A percentile compares a stretch with the other conserved stretches of the same genome.
These are phyloP conservation scores for Trametes cubensis DNA, from an alignment of 768 basidiomycete genomes.

Conservation along the genomic window DNA sequence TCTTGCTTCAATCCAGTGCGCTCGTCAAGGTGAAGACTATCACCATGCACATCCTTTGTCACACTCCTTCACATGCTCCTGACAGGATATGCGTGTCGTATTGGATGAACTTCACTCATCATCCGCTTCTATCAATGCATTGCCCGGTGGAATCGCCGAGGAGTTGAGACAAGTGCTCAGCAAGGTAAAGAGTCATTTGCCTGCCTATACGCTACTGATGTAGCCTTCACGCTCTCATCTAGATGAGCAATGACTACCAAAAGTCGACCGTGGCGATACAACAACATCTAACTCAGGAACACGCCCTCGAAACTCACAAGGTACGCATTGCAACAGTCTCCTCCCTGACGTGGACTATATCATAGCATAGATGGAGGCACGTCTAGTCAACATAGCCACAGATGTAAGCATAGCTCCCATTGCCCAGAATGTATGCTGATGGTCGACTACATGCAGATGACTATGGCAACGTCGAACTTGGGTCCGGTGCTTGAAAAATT, in stretches of 20 bases:
- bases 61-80: background rate
- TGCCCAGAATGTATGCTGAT: too few relatives aligned
- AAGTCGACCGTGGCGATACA: too few relatives aligned
- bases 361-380: too few relatives aligned
- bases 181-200: constrained; percentile 1
- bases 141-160: background rate
- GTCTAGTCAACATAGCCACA: too few relatives aligned
- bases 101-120: constrained; percentile 16
- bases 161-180: constrained; percentile 2
- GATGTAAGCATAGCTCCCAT: background rate
- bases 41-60: background rate
- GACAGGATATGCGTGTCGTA: constrained; percentile 16
- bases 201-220: too few relatives aligned
- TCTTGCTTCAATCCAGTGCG: constrained; percentile 36
- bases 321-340: too few relatives aligned
- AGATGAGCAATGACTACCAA: too few relatives aligned
- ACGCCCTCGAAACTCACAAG: too few relatives aligned
- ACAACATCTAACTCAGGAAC: too few relatives aligned
- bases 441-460: background rate
- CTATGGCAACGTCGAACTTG: background rate
- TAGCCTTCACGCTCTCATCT: too few relatives aligned
- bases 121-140: constrained; percentile 2
- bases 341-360: too few relatives aligned
- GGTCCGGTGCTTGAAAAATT: background rate
- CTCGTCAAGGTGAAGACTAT: constrained; percentile 20